These are phyloP conservation scores for Camelina neglecta DNA, from an alignment of 345 rosid species.

Conservation along the genomic window DNA sequence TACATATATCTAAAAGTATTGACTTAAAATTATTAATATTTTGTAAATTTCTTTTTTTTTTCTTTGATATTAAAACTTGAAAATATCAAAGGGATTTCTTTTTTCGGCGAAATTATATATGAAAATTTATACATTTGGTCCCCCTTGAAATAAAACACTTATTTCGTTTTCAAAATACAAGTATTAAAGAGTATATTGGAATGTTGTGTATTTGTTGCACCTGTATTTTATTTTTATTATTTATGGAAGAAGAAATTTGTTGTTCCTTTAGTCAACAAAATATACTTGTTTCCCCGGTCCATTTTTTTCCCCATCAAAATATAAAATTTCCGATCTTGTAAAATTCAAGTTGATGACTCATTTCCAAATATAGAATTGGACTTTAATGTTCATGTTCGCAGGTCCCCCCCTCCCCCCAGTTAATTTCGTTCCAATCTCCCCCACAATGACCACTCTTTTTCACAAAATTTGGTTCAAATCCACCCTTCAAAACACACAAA, in stretches of 20 bases:
- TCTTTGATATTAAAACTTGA: no score
- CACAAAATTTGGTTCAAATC: slow-evolving; percentile 5
- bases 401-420: slow-evolving; percentile 17
- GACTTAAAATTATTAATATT: no score
- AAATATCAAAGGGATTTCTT: no score
- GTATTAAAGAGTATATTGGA: no score
- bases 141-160: no score
- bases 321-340: neutral
- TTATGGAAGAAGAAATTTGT: neutral
- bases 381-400: neutral
- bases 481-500: neutral
- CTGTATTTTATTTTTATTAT: no score
- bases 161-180: no score
- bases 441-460: slow-evolving; percentile 24
- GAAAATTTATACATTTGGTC: no score
- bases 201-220: no score
- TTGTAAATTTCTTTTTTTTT: no score
- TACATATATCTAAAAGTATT: neutral
- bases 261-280: neutral
- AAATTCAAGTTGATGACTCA: neutral
- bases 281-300: neutral
- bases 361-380: neutral
- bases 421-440: slow-evolving; percentile 7
- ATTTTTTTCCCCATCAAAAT: neutral
- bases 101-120: no score